Evolutionary conservation across 1,284 basidiomycete species (phyloP), one percentile per base, ranked within the genome.

Genomic region (Fomitopsis palustris): DNA sequence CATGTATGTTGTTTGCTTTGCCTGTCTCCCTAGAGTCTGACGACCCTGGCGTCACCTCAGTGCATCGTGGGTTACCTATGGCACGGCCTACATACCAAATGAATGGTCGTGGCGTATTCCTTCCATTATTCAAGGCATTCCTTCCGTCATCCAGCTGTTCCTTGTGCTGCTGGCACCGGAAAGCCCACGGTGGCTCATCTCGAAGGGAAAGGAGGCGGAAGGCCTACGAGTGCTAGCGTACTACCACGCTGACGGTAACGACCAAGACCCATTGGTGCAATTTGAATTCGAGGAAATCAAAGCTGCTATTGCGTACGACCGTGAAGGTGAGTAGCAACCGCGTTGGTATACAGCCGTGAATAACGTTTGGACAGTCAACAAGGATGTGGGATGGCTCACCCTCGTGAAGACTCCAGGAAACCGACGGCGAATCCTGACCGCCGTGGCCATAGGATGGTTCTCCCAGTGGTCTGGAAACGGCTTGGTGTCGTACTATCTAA

Each of bases 391-490:
- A 9, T 86, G 81, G 80, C 64, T 71, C 58, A 76, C 77, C 54
- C 74, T 87, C 53, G 66, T 85, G 68, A 75, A 67, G 64, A 83
- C 77, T 3, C 75, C 74, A 4, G 85, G 84, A 2, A 87, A 87
- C 70, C 76, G 78, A 45, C 77, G 74, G 56, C 78, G 84, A 17
- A 73, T 85, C 67, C 69, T 80, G 35, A 80, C 85, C 59, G 81
- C 85, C 67, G 64, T 85, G 43, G 83, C 82, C 0, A 75, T 86
- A 41, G 83, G 80, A 3, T 77, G 86, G 72, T 85, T 86, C 76
- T 84, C 83, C 2, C 85, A 87, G 64, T 87, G 84, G 82, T 83
- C 81, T 37, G 84, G 84, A 0, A 86, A 87, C 64, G 86, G 85
- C 65, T 75, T 88, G 35, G 80, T 85, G 71, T 54, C 60, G 19